Base-by-base conservation (phyloP, 805 yeast species). In the Candida verbasci region DNA sequence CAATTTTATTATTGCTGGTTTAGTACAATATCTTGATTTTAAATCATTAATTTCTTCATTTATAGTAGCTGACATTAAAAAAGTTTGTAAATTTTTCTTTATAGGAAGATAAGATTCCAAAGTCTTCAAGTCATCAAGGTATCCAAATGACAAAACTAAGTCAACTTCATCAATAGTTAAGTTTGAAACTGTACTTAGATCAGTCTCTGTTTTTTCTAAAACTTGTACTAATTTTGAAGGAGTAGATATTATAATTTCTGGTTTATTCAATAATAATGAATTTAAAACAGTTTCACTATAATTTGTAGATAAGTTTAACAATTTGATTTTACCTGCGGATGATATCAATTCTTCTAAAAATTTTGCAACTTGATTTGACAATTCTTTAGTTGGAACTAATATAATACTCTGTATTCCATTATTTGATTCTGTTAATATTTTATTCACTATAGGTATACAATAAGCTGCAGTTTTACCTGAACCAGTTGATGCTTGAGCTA, bases 401-500 rank as follows among this genome's bases (percentile, higher is more conserved):
- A 93, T 73, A 20, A 93, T 75, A 32, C 86, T 79, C 41, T 73
- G 70, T n/a, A n/a, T n/a, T n/a, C n/a, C n/a, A 34, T 72, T 65
- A 15, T 26, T 26, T n/a, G 27, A 9, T 18, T 17, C 29, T 7
- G 37, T 37, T 41, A 91, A 65, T 27, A 93, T 74, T 27, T 79
- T 73, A 57, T 93, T 95, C 27, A 93, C 58, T 12, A 93, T 81
- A 6, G 98, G 98, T 33, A 91, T 74, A 44, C 82, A 62, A 55
- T 91, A 91, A 1, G 97, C 95, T 9, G 86, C 85, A 0, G 97
- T 91, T 60, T 91, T 91, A 46, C 97, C 97, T 7, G 96, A 84
- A 3, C 98, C 98, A 0, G 98, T 91, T 17, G 86, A 79, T 6
- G 97, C 96, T 55, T 85, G 81, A 25, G 97, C 97, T 31, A 91